These are phyloP conservation scores for Proteromonas lacertae DNA, from an alignment of 352 stramenopile genomes.

Conservation along the genomic window DNA sequence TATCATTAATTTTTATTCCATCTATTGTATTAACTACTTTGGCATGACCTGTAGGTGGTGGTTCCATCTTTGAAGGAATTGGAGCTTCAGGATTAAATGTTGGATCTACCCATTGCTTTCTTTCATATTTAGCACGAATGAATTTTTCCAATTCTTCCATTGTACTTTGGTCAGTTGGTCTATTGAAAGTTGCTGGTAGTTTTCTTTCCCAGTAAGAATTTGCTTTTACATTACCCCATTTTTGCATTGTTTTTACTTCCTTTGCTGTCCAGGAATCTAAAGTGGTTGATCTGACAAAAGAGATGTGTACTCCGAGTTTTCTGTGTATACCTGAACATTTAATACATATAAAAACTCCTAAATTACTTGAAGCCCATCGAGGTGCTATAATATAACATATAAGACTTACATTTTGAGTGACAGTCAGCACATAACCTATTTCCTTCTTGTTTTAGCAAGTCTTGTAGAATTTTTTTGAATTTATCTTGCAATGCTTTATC, in stretches of 20 bases:
- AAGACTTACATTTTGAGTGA: no score
- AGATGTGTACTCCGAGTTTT: slow-evolving; percentile 74
- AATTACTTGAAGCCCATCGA: slow-evolving; percentile 59
- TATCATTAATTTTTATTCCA: no score
- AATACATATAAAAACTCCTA: slow-evolving; percentile 75
- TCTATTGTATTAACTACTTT: no score
- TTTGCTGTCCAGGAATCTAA: slow-evolving; percentile 28
- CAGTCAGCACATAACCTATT: no score
- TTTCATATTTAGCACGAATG: not conserved
- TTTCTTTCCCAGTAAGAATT: not conserved
- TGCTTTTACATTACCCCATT: not conserved
- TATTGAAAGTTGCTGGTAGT: not conserved
- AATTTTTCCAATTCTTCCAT: not conserved
- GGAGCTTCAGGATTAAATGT: no score
- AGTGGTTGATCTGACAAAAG: slow-evolving; percentile 56
- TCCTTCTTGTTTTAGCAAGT: no score
- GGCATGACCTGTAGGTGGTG: no score
- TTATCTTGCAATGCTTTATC: no score
- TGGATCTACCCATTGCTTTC: not conserved
- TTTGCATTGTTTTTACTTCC: not conserved
- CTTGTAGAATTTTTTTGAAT: no score
- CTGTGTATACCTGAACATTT: slow-evolving; percentile 79
- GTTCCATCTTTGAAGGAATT: no score
- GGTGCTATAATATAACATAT: no score
- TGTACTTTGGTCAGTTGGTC: not conserved